These are phyloP conservation scores for Gleditsia sinensis DNA, from an alignment of 306 rosid species.

Conservation along the genomic window DNA sequence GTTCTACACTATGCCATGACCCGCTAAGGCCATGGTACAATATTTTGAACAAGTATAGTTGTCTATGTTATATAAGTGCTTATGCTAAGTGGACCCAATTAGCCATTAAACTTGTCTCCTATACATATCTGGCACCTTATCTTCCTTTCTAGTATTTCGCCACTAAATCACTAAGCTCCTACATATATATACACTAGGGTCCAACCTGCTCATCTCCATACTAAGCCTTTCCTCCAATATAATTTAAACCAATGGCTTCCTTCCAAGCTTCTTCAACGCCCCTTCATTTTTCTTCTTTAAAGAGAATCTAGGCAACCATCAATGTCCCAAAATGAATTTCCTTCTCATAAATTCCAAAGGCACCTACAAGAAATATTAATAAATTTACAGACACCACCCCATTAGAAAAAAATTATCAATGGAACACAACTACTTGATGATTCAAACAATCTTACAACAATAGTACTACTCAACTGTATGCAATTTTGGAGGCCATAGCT, in stretches of 20 bases:
- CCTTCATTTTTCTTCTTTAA: slow-evolving; percentile 21
- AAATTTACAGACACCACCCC: slow-evolving; percentile 6
- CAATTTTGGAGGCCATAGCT: slow-evolving; percentile 40
- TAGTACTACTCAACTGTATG: slow-evolving; percentile 40
- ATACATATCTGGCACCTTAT: no score
- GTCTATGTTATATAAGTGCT: no score
- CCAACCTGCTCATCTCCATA: no score
- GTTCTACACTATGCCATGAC: no score
- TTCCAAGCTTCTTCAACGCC: slow-evolving; percentile 37
- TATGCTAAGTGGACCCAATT: no score
- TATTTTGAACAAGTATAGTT: no score
- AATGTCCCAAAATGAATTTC: slow-evolving; percentile 37
- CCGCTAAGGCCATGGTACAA: no score
- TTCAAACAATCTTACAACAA: neutral
- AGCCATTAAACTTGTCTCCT: no score
- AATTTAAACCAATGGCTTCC: neutral
- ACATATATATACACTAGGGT: no score
- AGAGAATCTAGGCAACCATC: slow-evolving; percentile 37
- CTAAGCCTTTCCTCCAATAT: no score
- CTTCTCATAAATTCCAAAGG: slow-evolving; percentile 26
- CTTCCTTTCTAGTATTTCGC: no score
- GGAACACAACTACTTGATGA: neutral
- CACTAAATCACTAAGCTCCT: no score
- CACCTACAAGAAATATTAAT: neutral
- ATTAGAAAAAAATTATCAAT: neutral